Base-by-base conservation (phyloP, 805 yeast species). In the Saturnispora besseyi region DNA sequence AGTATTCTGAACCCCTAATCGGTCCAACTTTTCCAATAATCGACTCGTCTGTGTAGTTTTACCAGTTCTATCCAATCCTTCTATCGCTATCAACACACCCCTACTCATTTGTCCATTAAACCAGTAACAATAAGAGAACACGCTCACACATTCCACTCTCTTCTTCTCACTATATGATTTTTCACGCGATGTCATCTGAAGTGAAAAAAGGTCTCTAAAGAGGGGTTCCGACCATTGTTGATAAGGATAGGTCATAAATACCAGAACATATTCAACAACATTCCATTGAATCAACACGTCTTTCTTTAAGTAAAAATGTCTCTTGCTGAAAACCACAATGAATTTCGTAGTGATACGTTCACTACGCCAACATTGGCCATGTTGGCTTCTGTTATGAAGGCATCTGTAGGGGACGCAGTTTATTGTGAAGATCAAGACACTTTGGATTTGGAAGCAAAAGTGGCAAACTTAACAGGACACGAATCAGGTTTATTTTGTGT, bases 1-100 rank as follows among this genome's bases (percentile, higher is more conserved):
- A 49, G 71, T 70, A 3, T 74, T 74, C 5, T 67, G 60, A 1
- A 71, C 70, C 1, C 65, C 64, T 1, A 53, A 44, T 3, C 58
- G 53, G 15, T 59, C 41, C 11, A 65, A 45, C 5, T 56, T 57
- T 0, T 67, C 59, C 0, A 69, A 57, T 9, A 84, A 57, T 3
- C 60, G 55, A 3, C 65, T 61, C 6, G 84, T 75, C 62, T 93
- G 99, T 0, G 97, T 89, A 3, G 96, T 79, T 60, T 93, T 93
- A 0, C 99, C 99, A 0, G 97, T 84, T 45, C 99, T 70, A 60
- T 93, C 99, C 1, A 93, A 76, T 0, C 99, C 99, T 65, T 93
- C 99, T 2, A 93, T 73, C 1, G 88, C 76, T 22, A 93, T 82
- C 36, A 93, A 69, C 43, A 76, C 73, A 2, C 97, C 98, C 54